phyloP scores from a whole-genome alignment of 345 rosid genomes.

The Rhodomyrtus tomentosa region DNA sequence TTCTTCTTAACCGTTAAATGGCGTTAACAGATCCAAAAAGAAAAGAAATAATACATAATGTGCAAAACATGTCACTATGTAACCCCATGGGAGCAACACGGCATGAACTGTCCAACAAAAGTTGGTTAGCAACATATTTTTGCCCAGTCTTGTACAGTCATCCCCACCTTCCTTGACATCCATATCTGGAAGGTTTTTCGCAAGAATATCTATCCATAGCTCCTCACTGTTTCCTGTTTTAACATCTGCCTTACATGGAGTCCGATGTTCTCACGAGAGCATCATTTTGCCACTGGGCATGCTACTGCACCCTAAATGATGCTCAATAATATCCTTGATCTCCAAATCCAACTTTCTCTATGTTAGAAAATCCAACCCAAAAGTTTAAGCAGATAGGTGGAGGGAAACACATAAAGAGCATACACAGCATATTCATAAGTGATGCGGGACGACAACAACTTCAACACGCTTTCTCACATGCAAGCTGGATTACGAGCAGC shows the following conservation, averaged over 20 bases:
- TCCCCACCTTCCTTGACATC: not conserved
- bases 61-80: not conserved
- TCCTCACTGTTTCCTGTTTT: not conserved
- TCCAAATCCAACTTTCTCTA: not conserved
- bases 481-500: no score
- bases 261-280: not conserved
- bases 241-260: not conserved
- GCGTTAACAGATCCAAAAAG: not conserved
- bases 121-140: not conserved
- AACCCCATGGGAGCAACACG: not conserved
- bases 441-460: no score
- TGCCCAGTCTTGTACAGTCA: not conserved
- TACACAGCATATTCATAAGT: no score
- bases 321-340: not conserved
- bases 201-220: not conserved
- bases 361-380: no score
- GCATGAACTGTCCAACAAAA: not conserved
- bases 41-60: not conserved
- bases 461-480: no score
- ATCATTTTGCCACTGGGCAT: not conserved
- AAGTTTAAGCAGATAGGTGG: no score
- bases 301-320: not conserved
- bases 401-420: no score
- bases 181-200: not conserved
- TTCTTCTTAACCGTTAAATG: not conserved